These are phyloP conservation scores for Cornus controversa DNA, from an alignment of 148 eudicot species.

Conservation along the genomic window DNA sequence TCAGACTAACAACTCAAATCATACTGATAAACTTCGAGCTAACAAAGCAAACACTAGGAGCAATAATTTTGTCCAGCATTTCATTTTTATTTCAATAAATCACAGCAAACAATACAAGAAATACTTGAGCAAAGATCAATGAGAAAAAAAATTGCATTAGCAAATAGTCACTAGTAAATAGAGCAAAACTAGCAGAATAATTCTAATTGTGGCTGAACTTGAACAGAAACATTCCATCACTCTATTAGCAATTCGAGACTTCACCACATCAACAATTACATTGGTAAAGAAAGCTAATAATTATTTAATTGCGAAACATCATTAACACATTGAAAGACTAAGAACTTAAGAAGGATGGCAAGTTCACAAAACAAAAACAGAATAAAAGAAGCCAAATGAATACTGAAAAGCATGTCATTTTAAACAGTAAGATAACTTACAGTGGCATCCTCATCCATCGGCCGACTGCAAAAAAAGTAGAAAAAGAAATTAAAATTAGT, in stretches of 20 bases:
- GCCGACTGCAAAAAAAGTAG: constrained; percentile 32
- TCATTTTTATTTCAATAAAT: background rate
- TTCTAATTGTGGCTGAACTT: background rate
- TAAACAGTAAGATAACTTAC: constrained; percentile 19
- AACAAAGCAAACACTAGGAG: background rate
- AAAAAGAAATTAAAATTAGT: background rate
- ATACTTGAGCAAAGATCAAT: background rate
- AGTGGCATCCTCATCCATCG: constrained; percentile 43
- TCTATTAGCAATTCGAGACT: background rate
- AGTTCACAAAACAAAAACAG: background rate
- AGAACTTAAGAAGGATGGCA: background rate
- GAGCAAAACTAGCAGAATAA: background rate
- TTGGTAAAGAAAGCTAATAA: background rate
- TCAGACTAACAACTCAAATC: background rate
- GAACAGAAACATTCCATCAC: background rate
- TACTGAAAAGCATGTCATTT: background rate
- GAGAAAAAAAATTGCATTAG: too few relatives aligned
- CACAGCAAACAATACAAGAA: too few relatives aligned
- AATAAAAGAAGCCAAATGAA: background rate
- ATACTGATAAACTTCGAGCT: background rate
- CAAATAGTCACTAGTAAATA: background rate
- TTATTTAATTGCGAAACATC: too few relatives aligned
- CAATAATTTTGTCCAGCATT: background rate
- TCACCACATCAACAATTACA: too few relatives aligned
- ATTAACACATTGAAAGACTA: background rate